Conservation (phyloP, 2,329 filamentous ascomycete genomes). For the Ceratocystis ficicola region DNA sequence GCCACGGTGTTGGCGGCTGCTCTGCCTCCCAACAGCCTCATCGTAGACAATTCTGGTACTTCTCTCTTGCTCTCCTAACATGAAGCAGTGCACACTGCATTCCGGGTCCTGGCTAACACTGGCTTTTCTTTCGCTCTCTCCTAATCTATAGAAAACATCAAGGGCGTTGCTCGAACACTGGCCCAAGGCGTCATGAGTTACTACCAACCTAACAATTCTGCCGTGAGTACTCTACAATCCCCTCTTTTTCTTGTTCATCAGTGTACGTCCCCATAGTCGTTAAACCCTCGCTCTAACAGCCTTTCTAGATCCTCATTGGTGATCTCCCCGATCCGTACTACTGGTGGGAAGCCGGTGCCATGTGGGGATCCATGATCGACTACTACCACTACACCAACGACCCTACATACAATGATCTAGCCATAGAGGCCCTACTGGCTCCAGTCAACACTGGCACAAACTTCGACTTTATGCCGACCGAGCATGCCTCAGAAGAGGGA, state of each 20-base stretch:
- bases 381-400: slow-evolving; percentile 58
- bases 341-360: slow-evolving; percentile 54
- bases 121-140: neutral
- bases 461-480: slow-evolving; percentile 47
- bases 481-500: slow-evolving; percentile 48
- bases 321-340: slow-evolving; percentile 56
- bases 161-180: slow-evolving; percentile 46
- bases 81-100: neutral
- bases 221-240: slow-evolving; percentile 1
- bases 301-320: slow-evolving; percentile 31
- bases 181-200: slow-evolving; percentile 51
- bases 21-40: slow-evolving; percentile 14
- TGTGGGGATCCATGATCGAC: slow-evolving; percentile 57
- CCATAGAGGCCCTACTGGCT: slow-evolving; percentile 46
- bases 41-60: slow-evolving; percentile 19
- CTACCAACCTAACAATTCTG: slow-evolving; percentile 46
- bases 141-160: slow-evolving; percentile 39
- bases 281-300: neutral
- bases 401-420: slow-evolving; percentile 46
- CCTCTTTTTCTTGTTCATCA: neutral
- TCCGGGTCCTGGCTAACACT: slow-evolving; percentile 31
- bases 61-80: neutral
- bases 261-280: slow-evolving; percentile 21
- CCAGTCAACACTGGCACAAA: slow-evolving; percentile 44
- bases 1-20: slow-evolving; percentile 11